A percentile compares a stretch with the other conserved stretches of the same genome.
Conservation (phyloP, 208 protist species). For the Wallacemonas rigidus region DNA sequence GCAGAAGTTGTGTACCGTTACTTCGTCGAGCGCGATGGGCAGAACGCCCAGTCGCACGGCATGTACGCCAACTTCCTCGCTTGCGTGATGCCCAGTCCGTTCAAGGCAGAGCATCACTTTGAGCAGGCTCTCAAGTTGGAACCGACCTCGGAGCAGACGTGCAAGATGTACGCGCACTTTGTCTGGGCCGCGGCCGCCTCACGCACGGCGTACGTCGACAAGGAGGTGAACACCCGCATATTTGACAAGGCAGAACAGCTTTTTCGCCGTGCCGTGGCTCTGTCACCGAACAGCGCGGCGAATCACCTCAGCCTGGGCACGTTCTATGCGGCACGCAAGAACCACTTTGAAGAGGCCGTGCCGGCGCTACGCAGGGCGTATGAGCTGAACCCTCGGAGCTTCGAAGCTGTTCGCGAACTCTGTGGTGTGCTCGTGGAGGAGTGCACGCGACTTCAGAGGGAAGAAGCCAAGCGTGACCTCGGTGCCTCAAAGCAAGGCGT, state of each 20-base stretch:
- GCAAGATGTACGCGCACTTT: constrained; percentile 64
- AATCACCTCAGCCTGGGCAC: constrained; percentile 53
- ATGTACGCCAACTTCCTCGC: constrained; percentile 78
- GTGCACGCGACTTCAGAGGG: constrained; percentile 53
- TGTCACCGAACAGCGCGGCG: constrained; percentile 43
- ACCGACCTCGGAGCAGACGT: constrained; percentile 37
- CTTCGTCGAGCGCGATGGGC: constrained; percentile 43
- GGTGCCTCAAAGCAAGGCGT: constrained; percentile 23
- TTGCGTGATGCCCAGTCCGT: constrained; percentile 56
- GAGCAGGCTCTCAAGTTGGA: constrained; percentile 56
- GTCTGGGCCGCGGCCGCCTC: constrained; percentile 52
- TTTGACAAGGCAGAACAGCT: constrained; percentile 59
- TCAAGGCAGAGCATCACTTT: constrained; percentile 55
- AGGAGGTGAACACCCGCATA: constrained; percentile 36
- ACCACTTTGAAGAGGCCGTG: constrained; percentile 73
- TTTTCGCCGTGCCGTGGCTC: constrained; percentile 43
- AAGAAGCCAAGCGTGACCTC: constrained; percentile 27
- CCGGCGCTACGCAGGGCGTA: constrained; percentile 57
- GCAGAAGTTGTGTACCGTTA: constrained; percentile 44
- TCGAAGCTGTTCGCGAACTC: constrained; percentile 55
- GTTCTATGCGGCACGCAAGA: constrained; percentile 61
- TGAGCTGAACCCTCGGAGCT: constrained; percentile 51
- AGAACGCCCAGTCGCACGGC: constrained; percentile 32
- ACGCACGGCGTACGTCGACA: constrained; percentile 31
- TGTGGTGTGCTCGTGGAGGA: constrained; percentile 56